Percentiles rank a stretch among this genome's conserved stretches.
phyloP scores from a whole-genome alignment of 371 early-diverging fungal species.

The Basidiobolus meristosporus region DNA sequence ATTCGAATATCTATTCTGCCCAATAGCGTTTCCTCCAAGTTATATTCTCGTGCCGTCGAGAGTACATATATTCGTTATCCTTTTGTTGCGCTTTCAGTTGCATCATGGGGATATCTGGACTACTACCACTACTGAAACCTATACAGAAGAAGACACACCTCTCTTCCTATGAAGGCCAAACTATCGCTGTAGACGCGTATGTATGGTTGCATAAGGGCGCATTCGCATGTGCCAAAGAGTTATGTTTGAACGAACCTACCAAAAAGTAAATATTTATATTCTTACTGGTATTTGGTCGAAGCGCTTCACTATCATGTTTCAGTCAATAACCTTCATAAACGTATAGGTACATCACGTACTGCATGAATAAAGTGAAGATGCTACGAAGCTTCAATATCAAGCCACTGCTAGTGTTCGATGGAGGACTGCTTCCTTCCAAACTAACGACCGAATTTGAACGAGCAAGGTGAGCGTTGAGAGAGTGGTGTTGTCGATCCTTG shows the following conservation, averaged over 20 bases:
- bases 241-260: conserved; percentile 37
- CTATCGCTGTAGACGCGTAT: conserved; percentile 81
- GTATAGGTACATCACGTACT: conserved; percentile 51
- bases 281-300: background rate
- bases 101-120: conserved; percentile 86
- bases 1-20: no score
- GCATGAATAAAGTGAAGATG: conserved; percentile 47
- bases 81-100: no score
- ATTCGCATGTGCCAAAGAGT: conserved; percentile 57
- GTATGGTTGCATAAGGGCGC: conserved; percentile 85
- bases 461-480: conserved; percentile 14
- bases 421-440: conserved; percentile 79
- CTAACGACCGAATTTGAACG: conserved; percentile 53
- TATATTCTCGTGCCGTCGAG: no score
- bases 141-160: conserved; percentile 42
- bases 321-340: background rate
- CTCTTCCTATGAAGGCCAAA: conserved; percentile 36
- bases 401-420: conserved; percentile 95
- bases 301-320: no score
- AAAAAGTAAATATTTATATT: conserved; percentile 21
- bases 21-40: no score
- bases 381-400: conserved; percentile 41
- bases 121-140: conserved; percentile 55
- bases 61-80: no score
- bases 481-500: conserved; percentile 2